These are phyloP conservation scores for Nematodospora valgi DNA, from an alignment of 805 yeast species.

Conservation along the genomic window DNA sequence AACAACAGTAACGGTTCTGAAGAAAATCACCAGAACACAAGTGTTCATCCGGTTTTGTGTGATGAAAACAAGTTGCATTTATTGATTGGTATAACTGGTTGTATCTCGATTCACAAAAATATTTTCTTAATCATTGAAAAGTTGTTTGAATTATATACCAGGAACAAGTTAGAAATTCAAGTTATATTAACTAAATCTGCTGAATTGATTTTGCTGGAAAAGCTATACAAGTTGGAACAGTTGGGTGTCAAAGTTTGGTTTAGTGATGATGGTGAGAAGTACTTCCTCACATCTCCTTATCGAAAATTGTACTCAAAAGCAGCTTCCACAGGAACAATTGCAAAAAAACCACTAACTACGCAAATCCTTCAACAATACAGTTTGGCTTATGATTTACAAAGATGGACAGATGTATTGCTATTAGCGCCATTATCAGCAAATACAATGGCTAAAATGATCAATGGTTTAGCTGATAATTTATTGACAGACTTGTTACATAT, in stretches of 20 bases:
- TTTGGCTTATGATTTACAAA: slow-evolving; percentile 18
- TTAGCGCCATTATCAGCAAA: slow-evolving; percentile 24
- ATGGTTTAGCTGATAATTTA: slow-evolving; percentile 23
- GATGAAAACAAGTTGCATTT: slow-evolving; percentile 17
- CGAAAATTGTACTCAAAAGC: slow-evolving; percentile 10
- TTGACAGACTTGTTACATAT: slow-evolving; percentile 19
- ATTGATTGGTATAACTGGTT: slow-evolving; percentile 25
- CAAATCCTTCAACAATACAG: slow-evolving; percentile 13
- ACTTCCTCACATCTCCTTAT: slow-evolving; percentile 13
- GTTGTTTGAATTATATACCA: slow-evolving; percentile 20
- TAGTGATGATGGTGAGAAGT: slow-evolving; percentile 17
- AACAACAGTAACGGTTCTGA: slow-evolving; percentile 3
- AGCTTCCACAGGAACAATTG: neutral
- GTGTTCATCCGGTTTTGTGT: slow-evolving; percentile 2
- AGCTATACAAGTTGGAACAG: slow-evolving; percentile 17
- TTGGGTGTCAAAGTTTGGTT: slow-evolving; percentile 25
- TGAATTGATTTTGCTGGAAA: slow-evolving; percentile 17
- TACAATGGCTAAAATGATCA: slow-evolving; percentile 22
- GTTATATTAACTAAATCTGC: slow-evolving; percentile 22
- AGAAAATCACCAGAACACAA: neutral
- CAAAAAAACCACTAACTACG: slow-evolving; percentile 9
- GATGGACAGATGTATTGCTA: slow-evolving; percentile 26
- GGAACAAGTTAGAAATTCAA: slow-evolving; percentile 20
- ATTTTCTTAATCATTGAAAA: slow-evolving; percentile 21
- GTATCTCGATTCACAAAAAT: slow-evolving; percentile 19